Conservation (phyloP, 192 early-diverging fungal genomes). For the Ambispora gerdemannii region DNA sequence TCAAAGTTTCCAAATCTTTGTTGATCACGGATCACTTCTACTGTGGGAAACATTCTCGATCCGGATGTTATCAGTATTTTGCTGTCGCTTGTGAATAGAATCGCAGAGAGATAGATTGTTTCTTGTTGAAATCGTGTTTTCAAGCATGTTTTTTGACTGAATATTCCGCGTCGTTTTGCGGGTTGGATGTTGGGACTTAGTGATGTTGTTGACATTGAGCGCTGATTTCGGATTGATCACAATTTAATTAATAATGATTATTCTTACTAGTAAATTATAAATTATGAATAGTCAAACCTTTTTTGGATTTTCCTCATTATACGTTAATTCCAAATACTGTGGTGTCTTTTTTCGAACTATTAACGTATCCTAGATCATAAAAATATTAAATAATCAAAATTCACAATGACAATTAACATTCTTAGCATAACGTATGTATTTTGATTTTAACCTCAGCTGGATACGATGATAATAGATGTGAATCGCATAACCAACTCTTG, state of each 20-base stretch:
- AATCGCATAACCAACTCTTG: conserved; percentile 27
- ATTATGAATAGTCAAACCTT: conserved; percentile 16
- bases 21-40: conserved; percentile 25
- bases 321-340: conserved; percentile 28
- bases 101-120: conserved; percentile 40
- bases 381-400: not conserved
- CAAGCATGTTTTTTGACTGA: conserved; percentile 23
- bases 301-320: conserved; percentile 31
- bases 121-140: conserved; percentile 35
- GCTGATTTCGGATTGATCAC: not conserved
- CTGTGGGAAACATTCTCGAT: conserved; percentile 25
- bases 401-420: not conserved
- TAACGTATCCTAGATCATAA: conserved; percentile 16
- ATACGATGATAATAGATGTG: conserved; percentile 26
- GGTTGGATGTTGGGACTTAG: not conserved
- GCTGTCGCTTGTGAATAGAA: conserved; percentile 44
- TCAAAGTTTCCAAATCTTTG: conserved; percentile 28
- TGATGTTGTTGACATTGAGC: not conserved
- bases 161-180: conserved; percentile 26
- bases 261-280: not conserved
- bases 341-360: conserved; percentile 32
- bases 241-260: not conserved
- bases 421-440: not conserved
- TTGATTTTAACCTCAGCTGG: conserved; percentile 17
- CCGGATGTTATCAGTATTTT: conserved; percentile 38